A percentile compares a stretch with the other conserved stretches of the same genome.
Conservation (phyloP, 805 yeast species). For the Wickerhamiella hasegawae region DNA sequence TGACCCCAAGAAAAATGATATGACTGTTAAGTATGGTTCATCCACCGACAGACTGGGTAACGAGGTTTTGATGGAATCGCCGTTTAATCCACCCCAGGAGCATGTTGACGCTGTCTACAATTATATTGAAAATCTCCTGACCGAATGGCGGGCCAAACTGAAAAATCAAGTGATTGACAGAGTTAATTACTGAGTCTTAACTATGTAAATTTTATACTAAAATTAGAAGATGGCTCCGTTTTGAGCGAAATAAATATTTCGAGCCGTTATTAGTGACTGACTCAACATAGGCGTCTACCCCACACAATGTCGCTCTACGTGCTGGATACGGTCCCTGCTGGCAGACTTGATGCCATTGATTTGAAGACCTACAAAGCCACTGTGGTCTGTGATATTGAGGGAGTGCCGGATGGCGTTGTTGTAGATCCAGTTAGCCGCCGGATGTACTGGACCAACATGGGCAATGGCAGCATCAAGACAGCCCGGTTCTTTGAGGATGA, state of each 20-base stretch:
- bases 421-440: neutral
- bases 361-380: too few relatives aligned
- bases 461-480: slow-evolving; percentile 10
- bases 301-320: too few relatives aligned
- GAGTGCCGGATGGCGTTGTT: neutral
- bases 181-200: slow-evolving; percentile 8
- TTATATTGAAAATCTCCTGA: slow-evolving; percentile 39
- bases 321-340: too few relatives aligned
- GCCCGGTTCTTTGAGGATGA: slow-evolving; percentile 1
- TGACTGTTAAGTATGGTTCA: slow-evolving; percentile 53
- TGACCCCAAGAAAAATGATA: slow-evolving; percentile 31
- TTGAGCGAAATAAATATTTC: too few relatives aligned
- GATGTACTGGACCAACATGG: slow-evolving; percentile 8
- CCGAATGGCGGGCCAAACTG: slow-evolving; percentile 61
- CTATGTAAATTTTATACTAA: too few relatives aligned
- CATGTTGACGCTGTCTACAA: slow-evolving; percentile 53
- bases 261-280: too few relatives aligned
- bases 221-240: too few relatives aligned
- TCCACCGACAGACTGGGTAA: slow-evolving; percentile 48
- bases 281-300: too few relatives aligned
- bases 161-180: slow-evolving; percentile 54
- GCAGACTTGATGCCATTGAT: too few relatives aligned
- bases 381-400: too few relatives aligned
- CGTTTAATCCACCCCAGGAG: slow-evolving; percentile 17
- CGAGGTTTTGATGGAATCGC: slow-evolving; percentile 38